phyloP scores from a whole-genome alignment of 768 basidiomycete species.

The Scleroderma citrinum region DNA sequence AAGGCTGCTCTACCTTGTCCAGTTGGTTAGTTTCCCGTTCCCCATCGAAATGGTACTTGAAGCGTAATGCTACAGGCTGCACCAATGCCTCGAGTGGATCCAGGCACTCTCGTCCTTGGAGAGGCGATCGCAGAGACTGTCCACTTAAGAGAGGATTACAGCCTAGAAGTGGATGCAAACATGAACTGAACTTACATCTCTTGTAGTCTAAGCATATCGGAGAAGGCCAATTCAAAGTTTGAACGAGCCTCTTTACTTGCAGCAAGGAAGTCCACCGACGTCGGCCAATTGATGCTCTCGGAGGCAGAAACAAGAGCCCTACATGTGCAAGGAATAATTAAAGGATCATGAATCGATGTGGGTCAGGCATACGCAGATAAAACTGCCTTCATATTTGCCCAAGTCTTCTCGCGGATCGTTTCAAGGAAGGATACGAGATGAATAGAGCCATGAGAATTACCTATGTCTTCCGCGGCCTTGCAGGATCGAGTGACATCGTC shows the following conservation, averaged over 20 bases:
- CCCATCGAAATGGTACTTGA: conserved; percentile 94
- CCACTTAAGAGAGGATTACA: conserved; percentile 36
- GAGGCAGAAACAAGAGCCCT: conserved; percentile 61
- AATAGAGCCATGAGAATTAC: conserved; percentile 43
- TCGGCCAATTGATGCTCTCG: conserved; percentile 85
- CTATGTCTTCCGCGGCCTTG: conserved; percentile 38
- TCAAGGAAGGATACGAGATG: conserved; percentile 59
- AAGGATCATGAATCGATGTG: not conserved
- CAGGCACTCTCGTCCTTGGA: conserved; percentile 41
- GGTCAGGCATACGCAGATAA: conserved; percentile 55
- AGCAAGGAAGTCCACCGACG: conserved; percentile 56
- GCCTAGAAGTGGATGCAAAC: not conserved
- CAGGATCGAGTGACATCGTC: conserved; percentile 41
- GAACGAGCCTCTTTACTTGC: conserved; percentile 45
- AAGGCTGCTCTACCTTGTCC: conserved; percentile 63
- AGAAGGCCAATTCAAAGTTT: conserved; percentile 72
- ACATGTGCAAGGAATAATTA: conserved; percentile 2
- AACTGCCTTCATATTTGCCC: conserved; percentile 64
- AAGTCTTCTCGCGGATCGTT: conserved; percentile 61
- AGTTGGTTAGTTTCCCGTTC: conserved; percentile 80
- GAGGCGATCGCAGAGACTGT: conserved; percentile 36
- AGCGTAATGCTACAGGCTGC: conserved; percentile 77
- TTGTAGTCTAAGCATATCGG: conserved; percentile 73
- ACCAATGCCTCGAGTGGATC: conserved; percentile 84
- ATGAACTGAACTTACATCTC: conserved; percentile 50